Evolutionary conservation across 345 rosid genomes (phyloP).

Genomic region (Populus euphratica): DNA sequence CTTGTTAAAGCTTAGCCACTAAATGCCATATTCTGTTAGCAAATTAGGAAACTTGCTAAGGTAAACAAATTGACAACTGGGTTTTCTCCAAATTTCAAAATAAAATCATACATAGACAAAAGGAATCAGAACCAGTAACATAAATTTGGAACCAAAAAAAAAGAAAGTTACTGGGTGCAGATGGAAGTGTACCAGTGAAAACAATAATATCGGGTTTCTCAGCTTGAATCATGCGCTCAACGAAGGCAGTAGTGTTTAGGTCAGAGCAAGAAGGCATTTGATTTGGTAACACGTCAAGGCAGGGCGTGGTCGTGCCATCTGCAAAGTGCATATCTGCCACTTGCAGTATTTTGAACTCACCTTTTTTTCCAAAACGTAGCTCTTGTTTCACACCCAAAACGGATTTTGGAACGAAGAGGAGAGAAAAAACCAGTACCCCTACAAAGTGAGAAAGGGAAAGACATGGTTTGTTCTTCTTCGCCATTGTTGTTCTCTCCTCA

Average conservation of each 20-base stretch:
- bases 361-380: conserved; percentile 50
- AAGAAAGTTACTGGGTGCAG: neutral
- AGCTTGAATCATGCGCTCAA: conserved; percentile 62
- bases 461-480: neutral
- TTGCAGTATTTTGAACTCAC: conserved; percentile 82
- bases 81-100: neutral
- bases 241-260: conserved; percentile 79
- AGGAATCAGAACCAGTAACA: neutral
- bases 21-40: neutral
- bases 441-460: neutral
- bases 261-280: conserved; percentile 63
- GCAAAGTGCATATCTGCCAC: conserved; percentile 95
- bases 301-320: conserved; percentile 53
- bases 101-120: neutral
- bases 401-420: neutral
- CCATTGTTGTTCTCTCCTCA: neutral
- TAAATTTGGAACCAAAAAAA: neutral
- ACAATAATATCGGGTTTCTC: conserved; percentile 83
- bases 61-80: neutral
- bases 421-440: neutral
- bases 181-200: conserved; percentile 58
- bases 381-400: conserved; percentile 8
- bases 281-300: conserved; percentile 47
- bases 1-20: neutral
- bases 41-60: neutral